Evolutionary conservation across 78 protist species (phyloP).

Genomic region (Isochrysis galbana): DNA sequence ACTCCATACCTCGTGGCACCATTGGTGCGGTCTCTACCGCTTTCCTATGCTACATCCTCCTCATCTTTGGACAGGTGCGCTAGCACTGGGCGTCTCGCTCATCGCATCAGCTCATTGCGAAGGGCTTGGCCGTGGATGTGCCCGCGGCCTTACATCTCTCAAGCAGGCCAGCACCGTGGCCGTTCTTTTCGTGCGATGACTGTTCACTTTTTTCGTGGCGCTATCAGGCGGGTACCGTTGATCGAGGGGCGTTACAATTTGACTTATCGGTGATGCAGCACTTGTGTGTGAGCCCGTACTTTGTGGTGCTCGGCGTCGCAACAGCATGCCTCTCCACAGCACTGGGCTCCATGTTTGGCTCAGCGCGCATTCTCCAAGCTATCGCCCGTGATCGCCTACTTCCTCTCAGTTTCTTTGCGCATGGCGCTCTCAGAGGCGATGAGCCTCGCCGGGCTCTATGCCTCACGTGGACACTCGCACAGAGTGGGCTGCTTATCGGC

Average conservation of each 20-base stretch:
- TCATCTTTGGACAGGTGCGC: constrained; percentile 10
- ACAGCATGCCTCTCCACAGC: constrained; percentile 54
- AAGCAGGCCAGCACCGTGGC: background rate
- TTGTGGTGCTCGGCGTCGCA: background rate
- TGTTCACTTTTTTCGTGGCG: too few relatives aligned
- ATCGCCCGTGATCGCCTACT: constrained; percentile 64
- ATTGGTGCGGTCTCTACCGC: constrained; percentile 45
- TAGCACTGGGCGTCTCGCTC: background rate
- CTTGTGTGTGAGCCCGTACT: background rate
- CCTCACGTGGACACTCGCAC: constrained; percentile 39
- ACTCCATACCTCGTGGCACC: constrained; percentile 75
- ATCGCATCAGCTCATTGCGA: background rate
- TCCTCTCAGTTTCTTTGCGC: constrained; percentile 13
- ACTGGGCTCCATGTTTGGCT: constrained; percentile 57
- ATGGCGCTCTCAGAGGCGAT: background rate
- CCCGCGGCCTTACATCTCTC: background rate
- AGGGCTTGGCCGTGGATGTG: constrained; percentile 17
- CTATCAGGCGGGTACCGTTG: constrained; percentile 5
- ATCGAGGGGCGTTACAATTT: background rate
- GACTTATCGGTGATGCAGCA: constrained; percentile 1
- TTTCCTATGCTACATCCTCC: constrained; percentile 31
- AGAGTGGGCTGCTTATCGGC: constrained; percentile 51
- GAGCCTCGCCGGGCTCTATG: constrained; percentile 61
- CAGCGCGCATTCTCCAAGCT: constrained; percentile 70
- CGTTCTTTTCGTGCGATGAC: background rate